Evolutionary conservation across 495 filamentous ascomycete species (phyloP), one percentile per base, ranked within the genome.

Genomic region (Podospora tetraspora): DNA sequence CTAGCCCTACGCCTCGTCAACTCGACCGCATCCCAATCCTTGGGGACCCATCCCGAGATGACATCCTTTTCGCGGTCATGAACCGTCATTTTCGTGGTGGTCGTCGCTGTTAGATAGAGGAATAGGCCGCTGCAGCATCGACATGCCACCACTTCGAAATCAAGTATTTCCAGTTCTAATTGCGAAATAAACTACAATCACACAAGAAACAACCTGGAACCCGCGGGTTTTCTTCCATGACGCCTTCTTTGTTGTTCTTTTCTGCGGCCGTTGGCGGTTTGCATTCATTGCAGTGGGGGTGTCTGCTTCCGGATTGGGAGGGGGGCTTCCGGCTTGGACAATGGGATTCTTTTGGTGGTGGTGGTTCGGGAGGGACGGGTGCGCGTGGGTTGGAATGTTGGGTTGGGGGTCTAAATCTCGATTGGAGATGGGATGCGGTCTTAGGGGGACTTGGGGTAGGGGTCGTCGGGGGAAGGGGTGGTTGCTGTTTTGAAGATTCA

Each of bases 11-110:
- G 78, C 67, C 69, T 69, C 11, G 68, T 52, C 21, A 79, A 61
- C 37, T 80, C 77, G 0, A 70, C 69, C 59, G 3, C 69, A 66
- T 75, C 63, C 78, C 78, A 80, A 21, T 59, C 71, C 68, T 77
- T 80, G 29, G 69, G 37, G 71, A 77, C 25, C 74, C 75, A 23
- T n/a, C 66, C 56, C 13, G 22, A 13, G 13, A 21, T 4, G 2
- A 7, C 5, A 3, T 34, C 11, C 16, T 43, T 29, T 61, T 16
- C 8, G 30, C 16, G 12, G 37, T 22, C 22, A 24, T 43, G 29
- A 22, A 27, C 16, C 12, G 59, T 60, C 59, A 60, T 24, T 43
- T 0, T 1, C 10, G 9, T n/a, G 27, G 10, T 60, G 1, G 12
- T 59, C 1, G 21, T 29, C 12, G n/a, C 7, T 19, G 22, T 13